Evolutionary conservation across 78 protist species (phyloP).

Genomic region (Anaeramoeba flamelloides): DNA sequence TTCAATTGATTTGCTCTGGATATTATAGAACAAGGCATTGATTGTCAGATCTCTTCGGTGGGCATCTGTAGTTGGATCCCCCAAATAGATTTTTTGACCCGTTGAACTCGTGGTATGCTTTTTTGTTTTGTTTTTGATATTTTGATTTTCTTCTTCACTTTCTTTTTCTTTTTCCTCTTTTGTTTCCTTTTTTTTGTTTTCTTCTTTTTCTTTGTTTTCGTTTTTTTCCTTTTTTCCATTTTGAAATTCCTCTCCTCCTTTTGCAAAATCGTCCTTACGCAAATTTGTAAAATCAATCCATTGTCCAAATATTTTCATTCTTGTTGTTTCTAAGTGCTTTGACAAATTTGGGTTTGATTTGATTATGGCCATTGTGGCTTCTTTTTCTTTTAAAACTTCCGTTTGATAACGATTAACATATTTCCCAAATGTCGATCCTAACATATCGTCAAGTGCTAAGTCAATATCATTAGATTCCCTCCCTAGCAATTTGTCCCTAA

Average conservation of each 20-base stretch:
- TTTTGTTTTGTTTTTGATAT: too few relatives aligned
- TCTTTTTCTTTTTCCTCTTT: too few relatives aligned
- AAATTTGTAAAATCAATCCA: slow-evolving; percentile 76
- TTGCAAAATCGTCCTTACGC: slow-evolving; percentile 48
- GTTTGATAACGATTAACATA: not conserved
- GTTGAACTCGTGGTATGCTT: too few relatives aligned
- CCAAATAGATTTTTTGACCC: slow-evolving; percentile 25
- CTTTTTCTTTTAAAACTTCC: not conserved
- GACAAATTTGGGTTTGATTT: slow-evolving; percentile 65
- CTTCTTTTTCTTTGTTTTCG: too few relatives aligned
- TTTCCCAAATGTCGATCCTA: slow-evolving; percentile 6
- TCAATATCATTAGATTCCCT: slow-evolving; percentile 19
- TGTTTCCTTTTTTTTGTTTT: too few relatives aligned
- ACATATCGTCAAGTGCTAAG: slow-evolving; percentile 1
- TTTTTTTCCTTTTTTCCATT: too few relatives aligned
- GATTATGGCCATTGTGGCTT: slow-evolving; percentile 9
- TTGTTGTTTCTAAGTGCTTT: slow-evolving; percentile 78
- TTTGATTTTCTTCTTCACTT: too few relatives aligned
- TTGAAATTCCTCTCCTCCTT: too few relatives aligned
- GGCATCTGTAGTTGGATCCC: slow-evolving; percentile 78
- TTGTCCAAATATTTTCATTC: slow-evolving; percentile 31
- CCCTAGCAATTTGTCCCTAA: slow-evolving; percentile 55
- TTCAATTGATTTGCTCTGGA: slow-evolving; percentile 24
- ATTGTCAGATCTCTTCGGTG: slow-evolving; percentile 81
- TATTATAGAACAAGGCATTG: slow-evolving; percentile 78